Base-by-base conservation (phyloP, 2,329 filamentous ascomycete species). In the Trichoderma sp. region DNA sequence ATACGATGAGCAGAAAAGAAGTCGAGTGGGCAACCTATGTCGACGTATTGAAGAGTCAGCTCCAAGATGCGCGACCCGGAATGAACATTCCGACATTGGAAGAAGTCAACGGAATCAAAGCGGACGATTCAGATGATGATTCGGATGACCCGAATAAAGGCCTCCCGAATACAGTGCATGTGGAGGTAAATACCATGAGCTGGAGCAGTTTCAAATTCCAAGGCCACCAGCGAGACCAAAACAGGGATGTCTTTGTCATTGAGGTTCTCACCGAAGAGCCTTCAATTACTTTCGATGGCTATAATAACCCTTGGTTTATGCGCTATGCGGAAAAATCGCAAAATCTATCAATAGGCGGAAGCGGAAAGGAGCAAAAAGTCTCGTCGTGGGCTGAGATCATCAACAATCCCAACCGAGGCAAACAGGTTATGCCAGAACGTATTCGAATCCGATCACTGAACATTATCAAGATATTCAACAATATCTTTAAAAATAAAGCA, bases 381-480 rank as follows among this genome's bases (percentile, higher is more conserved):
- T 19, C 45, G 3, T 53, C 45, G 1, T 63, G 59, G 59, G 32
- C 22, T 27, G 45, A 63, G 1, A 53, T 63, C 12, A 17, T 17
- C 22, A 52, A 52, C 32, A 37, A 35, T 10, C n/a, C 35, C 8
- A 48, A 48, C 25, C 39, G 29, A 6, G 35, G 64, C 39, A 48
- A 66, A 13, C 53, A 58, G 3, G 9, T 58, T 13, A 22, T 68
- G 8, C 65, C 68, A 10, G 68, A 69, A 53, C 34, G 68, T 15
- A 69, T 69, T 42, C 68, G 68, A 22, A 69, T 69, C 22, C 34
- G 67, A 54, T 69, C 68, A 10, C 29, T 27, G 3, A 48, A 37
- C 13, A 56, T 69, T 12, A 29, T 69, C 13, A 39, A 59, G 15
- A 52, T 68, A 22, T 12, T 69, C 12, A 53, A 64, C n/a, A 52